Evolutionary conservation across 306 rosid species (phyloP).

Genomic region (Cucurbita ficifolia): DNA sequence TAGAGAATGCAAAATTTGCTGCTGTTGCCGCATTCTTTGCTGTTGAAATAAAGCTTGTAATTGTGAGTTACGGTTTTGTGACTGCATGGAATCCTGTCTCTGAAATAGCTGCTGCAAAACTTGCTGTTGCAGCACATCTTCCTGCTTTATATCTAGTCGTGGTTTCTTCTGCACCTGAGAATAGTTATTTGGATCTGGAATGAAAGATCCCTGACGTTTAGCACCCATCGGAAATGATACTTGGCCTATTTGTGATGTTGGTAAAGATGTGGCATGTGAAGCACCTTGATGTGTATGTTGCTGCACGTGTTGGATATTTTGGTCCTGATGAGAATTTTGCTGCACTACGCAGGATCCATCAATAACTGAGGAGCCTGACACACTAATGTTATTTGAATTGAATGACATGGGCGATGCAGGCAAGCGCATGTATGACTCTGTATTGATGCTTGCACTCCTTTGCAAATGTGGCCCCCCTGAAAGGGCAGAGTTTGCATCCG

Average conservation of each 20-base stretch:
- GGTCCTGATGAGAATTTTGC: slow-evolving; percentile 77
- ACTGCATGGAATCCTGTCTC: slow-evolving; percentile 68
- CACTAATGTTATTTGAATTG: slow-evolving; percentile 84
- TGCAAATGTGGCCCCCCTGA: slow-evolving; percentile 94
- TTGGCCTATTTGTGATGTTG: slow-evolving; percentile 47
- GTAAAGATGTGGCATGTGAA: slow-evolving; percentile 49
- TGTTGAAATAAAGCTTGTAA: slow-evolving; percentile 71
- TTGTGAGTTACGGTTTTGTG: slow-evolving; percentile 65
- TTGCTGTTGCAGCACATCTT: slow-evolving; percentile 67
- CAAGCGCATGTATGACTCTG: slow-evolving; percentile 67
- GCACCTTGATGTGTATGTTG: slow-evolving; percentile 53
- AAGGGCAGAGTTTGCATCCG: slow-evolving; percentile 91
- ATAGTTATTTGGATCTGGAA: slow-evolving; percentile 57
- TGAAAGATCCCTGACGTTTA: slow-evolving; percentile 45
- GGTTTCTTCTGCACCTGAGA: slow-evolving; percentile 64
- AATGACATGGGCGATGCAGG: slow-evolving; percentile 95
- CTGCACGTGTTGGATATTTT: slow-evolving; percentile 57
- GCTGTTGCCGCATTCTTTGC: slow-evolving; percentile 57
- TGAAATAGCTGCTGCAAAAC: slow-evolving; percentile 70
- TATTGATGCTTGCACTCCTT: slow-evolving; percentile 90
- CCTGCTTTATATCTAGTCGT: slow-evolving; percentile 71
- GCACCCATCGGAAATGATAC: slow-evolving; percentile 41
- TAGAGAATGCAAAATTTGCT: slow-evolving; percentile 60
- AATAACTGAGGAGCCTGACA: slow-evolving; percentile 80
- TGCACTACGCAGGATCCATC: slow-evolving; percentile 85